Evolutionary conservation across 2,329 filamentous ascomycete genomes (phyloP).

Genomic region (Mollisiaceae sp.): DNA sequence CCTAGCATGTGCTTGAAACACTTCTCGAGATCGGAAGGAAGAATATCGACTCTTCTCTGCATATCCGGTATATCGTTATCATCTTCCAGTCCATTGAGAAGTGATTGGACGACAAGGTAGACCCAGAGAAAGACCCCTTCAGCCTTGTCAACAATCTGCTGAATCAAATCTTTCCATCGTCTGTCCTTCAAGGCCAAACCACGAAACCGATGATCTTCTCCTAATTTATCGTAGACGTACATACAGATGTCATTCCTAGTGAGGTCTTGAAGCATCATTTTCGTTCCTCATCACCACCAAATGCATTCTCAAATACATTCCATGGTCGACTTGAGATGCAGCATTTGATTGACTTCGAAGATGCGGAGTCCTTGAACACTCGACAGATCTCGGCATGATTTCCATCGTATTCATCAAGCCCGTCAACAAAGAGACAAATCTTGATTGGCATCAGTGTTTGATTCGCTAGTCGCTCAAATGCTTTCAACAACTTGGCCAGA

Average conservation of each 20-base stretch:
- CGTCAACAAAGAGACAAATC: conserved; percentile 46
- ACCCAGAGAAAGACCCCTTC: conserved; percentile 44
- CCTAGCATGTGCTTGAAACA: background rate
- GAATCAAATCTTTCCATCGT: conserved; percentile 19
- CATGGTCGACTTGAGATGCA: conserved; percentile 39
- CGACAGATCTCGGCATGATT: conserved; percentile 32
- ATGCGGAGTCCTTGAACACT: conserved; percentile 20
- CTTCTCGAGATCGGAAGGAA: background rate
- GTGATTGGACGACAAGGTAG: conserved; percentile 35
- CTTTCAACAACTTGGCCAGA: background rate
- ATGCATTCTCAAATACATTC: conserved; percentile 40
- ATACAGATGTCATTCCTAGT: conserved; percentile 13
- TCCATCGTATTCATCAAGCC: conserved; percentile 42
- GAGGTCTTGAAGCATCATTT: conserved; percentile 31
- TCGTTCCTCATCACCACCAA: conserved; percentile 28
- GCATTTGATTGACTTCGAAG: conserved; percentile 22
- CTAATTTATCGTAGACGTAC: conserved; percentile 11
- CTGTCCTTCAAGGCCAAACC: conserved; percentile 32
- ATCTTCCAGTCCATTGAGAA: conserved; percentile 22
- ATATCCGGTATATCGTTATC: background rate
- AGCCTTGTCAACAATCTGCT: conserved; percentile 33
- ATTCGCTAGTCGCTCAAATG: background rate
- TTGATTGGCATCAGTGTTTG: background rate
- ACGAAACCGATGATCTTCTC: conserved; percentile 9
- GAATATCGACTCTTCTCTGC: background rate